Percentiles rank a stretch among this genome's conserved stretches.
phyloP scores from a whole-genome alignment of 2,329 filamentous ascomycete genomes.

The Pezicula neosporulosa region DNA sequence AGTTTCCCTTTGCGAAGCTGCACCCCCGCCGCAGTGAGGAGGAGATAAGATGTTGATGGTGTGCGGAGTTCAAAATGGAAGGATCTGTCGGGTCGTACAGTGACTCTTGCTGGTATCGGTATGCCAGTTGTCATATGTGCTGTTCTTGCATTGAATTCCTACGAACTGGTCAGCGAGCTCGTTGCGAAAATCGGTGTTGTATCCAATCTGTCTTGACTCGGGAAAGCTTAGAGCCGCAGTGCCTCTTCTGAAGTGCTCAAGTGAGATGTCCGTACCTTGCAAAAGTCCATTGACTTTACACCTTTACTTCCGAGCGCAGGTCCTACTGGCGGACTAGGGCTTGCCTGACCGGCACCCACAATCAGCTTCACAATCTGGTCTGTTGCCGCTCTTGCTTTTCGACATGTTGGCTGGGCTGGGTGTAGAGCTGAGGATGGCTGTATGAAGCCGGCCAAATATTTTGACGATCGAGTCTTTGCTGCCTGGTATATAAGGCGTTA shows the following conservation, averaged over 20 bases:
- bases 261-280: constrained; percentile 64
- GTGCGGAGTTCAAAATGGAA: constrained; percentile 94
- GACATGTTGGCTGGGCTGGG: constrained; percentile 24
- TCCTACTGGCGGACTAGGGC: constrained; percentile 91
- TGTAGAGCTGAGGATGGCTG: background rate
- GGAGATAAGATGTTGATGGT: constrained; percentile 86
- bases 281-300: constrained; percentile 99
- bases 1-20: constrained; percentile 70
- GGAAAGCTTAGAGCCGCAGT: background rate
- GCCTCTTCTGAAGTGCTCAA: background rate
- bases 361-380: constrained; percentile 94
- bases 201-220: too few relatives aligned
- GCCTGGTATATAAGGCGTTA: background rate
- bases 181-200: background rate
- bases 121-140: constrained; percentile 78
- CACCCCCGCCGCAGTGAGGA: constrained; percentile 79
- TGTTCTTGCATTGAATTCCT: constrained; percentile 98
- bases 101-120: constrained; percentile 86
- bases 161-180: constrained; percentile 8
- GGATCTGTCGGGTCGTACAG: constrained; percentile 85
- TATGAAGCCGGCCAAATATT: background rate
- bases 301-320: constrained; percentile 95
- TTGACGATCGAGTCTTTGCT: background rate
- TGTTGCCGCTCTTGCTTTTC: constrained; percentile 26
- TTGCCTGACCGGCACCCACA: constrained; percentile 92